A percentile compares a stretch with the other conserved stretches of the same genome.
phyloP scores from a whole-genome alignment of 352 stramenopile species.

The Globisporangium canariense region DNA sequence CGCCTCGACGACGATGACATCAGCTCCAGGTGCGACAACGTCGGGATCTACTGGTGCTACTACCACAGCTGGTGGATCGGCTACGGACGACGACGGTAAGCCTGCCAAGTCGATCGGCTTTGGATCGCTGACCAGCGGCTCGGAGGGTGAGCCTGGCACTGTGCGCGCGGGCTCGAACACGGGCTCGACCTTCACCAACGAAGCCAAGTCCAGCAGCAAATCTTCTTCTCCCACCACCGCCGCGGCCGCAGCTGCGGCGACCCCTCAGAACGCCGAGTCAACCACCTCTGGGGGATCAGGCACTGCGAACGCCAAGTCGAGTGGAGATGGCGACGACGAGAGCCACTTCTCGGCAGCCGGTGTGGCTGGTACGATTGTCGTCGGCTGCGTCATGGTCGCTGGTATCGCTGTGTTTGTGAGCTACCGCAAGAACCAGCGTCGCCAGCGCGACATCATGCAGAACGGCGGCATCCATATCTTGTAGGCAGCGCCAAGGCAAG shows the following conservation, averaged over 20 bases:
- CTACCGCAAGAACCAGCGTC: conserved; percentile 77
- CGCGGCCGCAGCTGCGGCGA: background rate
- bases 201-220: background rate
- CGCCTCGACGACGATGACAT: background rate
- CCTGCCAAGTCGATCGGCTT: conserved; percentile 16
- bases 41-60: background rate
- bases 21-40: background rate
- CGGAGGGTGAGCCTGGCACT: conserved; percentile 9
- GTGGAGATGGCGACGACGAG: background rate
- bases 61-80: background rate
- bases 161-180: conserved; percentile 14
- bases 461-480: conserved; percentile 45
- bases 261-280: conserved; percentile 3
- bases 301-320: conserved; percentile 39
- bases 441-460: conserved; percentile 76
- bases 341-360: conserved; percentile 48
- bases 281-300: conserved; percentile 5
- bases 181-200: conserved; percentile 22
- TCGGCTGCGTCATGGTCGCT: conserved; percentile 50
- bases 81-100: background rate
- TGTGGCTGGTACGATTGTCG: conserved; percentile 53
- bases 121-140: conserved; percentile 7
- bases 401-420: conserved; percentile 40
- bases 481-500: conserved; percentile 6
- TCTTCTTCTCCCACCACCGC: background rate